Evolutionary conservation across 2,329 filamentous ascomycete genomes (phyloP).

Genomic region (Huntiella abstrusa): DNA sequence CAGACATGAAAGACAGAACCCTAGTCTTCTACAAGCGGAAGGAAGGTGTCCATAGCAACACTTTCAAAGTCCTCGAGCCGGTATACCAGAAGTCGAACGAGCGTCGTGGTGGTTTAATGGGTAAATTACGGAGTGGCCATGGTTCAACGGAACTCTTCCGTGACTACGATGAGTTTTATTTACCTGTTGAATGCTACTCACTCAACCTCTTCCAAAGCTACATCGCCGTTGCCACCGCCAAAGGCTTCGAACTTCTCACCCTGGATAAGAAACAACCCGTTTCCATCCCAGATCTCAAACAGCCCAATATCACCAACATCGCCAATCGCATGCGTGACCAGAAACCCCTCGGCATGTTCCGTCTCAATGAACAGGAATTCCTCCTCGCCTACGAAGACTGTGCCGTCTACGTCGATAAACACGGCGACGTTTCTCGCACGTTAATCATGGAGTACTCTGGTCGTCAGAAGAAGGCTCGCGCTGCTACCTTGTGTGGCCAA

Average conservation of each 20-base stretch:
- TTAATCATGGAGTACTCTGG: conserved; percentile 99
- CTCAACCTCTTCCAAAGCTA: conserved; percentile 94
- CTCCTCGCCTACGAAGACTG: conserved; percentile 88
- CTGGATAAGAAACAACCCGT: conserved; percentile 93
- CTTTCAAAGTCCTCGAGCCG: conserved; percentile 94
- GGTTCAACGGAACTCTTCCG: conserved; percentile 79
- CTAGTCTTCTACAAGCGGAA: conserved; percentile 95
- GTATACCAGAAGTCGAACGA: conserved; percentile 85
- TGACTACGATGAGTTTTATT: conserved; percentile 97
- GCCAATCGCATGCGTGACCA: conserved; percentile 67
- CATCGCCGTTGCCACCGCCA: conserved; percentile 75
- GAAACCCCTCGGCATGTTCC: conserved; percentile 86
- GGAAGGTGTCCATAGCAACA: conserved; percentile 78
- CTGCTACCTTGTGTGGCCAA: conserved; percentile 74
- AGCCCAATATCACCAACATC: conserved; percentile 65
- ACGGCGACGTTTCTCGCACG: conserved; percentile 81
- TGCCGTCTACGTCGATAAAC: conserved; percentile 94
- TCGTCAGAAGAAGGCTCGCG: conserved; percentile 56
- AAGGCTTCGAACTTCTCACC: conserved; percentile 89
- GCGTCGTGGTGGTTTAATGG: conserved; percentile 38
- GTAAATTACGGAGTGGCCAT: conserved; percentile 21
- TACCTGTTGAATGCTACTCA: conserved; percentile 83
- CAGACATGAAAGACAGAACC: conserved; percentile 89
- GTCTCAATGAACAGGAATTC: conserved; percentile 81
- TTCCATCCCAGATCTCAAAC: conserved; percentile 74